A percentile compares a stretch with the other conserved stretches of the same genome.
Evolutionary conservation across 1,284 basidiomycete genomes (phyloP).

Genomic region (Fereydounia khargensis): DNA sequence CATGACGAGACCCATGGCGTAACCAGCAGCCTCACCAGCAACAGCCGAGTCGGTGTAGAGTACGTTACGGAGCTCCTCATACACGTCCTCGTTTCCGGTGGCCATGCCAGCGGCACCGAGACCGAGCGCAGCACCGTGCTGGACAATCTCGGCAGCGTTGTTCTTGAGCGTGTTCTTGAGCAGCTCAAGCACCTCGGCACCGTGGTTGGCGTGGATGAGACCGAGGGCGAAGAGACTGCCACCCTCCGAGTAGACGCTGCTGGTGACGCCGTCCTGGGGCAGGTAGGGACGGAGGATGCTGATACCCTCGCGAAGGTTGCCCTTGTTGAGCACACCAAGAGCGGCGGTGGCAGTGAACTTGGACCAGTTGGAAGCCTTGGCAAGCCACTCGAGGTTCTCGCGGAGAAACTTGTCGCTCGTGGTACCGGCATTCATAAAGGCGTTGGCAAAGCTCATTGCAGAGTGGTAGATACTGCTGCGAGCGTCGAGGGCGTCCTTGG

Average conservation of each 20-base stretch:
- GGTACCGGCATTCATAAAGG: constrained; percentile 56
- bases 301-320: constrained; percentile 53
- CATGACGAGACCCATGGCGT: constrained; percentile 57
- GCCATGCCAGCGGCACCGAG: constrained; percentile 57
- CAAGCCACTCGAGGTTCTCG: constrained; percentile 57
- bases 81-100: constrained; percentile 55
- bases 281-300: constrained; percentile 54
- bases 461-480: constrained; percentile 57
- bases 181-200: constrained; percentile 52
- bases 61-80: constrained; percentile 54
- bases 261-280: constrained; percentile 49
- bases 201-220: constrained; percentile 56
- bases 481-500: constrained; percentile 55
- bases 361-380: constrained; percentile 57
- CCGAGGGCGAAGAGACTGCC: constrained; percentile 55
- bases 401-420: constrained; percentile 57
- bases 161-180: constrained; percentile 54
- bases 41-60: constrained; percentile 56
- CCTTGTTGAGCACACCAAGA: constrained; percentile 56
- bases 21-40: constrained; percentile 55
- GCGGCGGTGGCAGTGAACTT: constrained; percentile 57
- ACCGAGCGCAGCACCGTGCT: constrained; percentile 57
- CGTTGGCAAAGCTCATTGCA: constrained; percentile 55
- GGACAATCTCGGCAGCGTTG: constrained; percentile 54
- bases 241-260: constrained; percentile 55